These are phyloP conservation scores for Calcarisporium arbuscula DNA, from an alignment of 2,329 filamentous ascomycete genomes.

Conservation along the genomic window DNA sequence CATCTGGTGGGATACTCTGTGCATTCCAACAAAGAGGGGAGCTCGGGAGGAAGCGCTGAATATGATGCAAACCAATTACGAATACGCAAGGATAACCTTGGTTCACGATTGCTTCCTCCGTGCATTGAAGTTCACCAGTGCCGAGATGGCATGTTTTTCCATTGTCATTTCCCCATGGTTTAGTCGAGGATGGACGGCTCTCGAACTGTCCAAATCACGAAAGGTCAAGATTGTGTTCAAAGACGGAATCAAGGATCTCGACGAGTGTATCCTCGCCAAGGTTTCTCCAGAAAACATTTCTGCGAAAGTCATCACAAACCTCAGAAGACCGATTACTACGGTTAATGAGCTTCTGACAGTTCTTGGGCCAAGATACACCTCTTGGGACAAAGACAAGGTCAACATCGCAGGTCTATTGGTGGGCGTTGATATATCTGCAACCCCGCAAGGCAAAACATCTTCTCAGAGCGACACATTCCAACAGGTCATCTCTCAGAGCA, in stretches of 20 bases:
- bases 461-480: too few relatives aligned
- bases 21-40: conserved; percentile 15
- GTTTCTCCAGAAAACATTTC: too few relatives aligned
- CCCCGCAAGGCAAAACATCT: too few relatives aligned
- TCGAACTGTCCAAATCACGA: conserved; percentile 13
- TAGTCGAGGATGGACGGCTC: conserved; percentile 16
- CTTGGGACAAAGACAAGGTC: conserved; percentile 15
- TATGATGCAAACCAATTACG: conserved; percentile 19
- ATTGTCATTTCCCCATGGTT: conserved; percentile 16
- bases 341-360: conserved; percentile 15
- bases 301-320: conserved; percentile 2
- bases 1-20: conserved; percentile 25
- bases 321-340: conserved; percentile 10
- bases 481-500: too few relatives aligned
- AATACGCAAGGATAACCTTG: conserved; percentile 11
- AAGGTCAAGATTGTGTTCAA: conserved; percentile 15
- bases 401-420: conserved; percentile 16
- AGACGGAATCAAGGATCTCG: conserved; percentile 18
- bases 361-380: conserved; percentile 15
- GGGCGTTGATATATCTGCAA: too few relatives aligned
- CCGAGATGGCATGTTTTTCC: conserved; percentile 9
- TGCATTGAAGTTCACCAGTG: conserved; percentile 1
- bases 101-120: conserved; percentile 15
- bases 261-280: conserved; percentile 15
- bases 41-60: conserved; percentile 14